A percentile compares a stretch with the other conserved stretches of the same genome.
Evolutionary conservation across 2,329 filamentous ascomycete species (phyloP).

Genomic region (Xylariaceae sp.): DNA sequence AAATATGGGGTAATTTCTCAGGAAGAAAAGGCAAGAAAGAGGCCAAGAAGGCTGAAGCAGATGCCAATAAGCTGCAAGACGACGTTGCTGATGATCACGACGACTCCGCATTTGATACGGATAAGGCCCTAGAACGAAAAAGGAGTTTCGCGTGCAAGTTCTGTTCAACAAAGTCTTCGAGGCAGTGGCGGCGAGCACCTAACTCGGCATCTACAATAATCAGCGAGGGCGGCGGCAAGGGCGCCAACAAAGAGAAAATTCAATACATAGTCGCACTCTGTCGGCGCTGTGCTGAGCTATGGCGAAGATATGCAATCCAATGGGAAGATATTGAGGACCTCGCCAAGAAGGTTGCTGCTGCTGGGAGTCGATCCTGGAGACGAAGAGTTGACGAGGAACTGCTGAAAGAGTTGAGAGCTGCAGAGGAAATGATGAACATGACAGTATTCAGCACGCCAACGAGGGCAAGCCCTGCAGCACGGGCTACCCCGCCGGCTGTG

Average conservation of each 20-base stretch:
- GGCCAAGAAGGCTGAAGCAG: constrained; percentile 73
- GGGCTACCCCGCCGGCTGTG: constrained; percentile 42
- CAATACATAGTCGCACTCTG: constrained; percentile 84
- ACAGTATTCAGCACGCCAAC: constrained; percentile 49
- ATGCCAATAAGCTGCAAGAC: constrained; percentile 79
- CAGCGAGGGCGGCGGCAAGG: constrained; percentile 67
- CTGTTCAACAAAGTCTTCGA: constrained; percentile 78
- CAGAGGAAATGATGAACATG: constrained; percentile 64
- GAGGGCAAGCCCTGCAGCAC: constrained; percentile 35
- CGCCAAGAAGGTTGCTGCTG: constrained; percentile 81
- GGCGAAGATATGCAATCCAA: constrained; percentile 94
- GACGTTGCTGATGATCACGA: constrained; percentile 92
- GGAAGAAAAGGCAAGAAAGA: constrained; percentile 92
- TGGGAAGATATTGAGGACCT: constrained; percentile 95
- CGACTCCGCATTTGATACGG: constrained; percentile 93
- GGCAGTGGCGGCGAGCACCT: constrained; percentile 92
- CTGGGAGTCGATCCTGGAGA: constrained; percentile 84
- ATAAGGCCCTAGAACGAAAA: constrained; percentile 81
- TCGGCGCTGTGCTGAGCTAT: constrained; percentile 87
- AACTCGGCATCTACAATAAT: constrained; percentile 75
- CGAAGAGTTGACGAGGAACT: constrained; percentile 91
- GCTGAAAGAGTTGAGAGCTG: constrained; percentile 72
- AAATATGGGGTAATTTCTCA: constrained; percentile 89
- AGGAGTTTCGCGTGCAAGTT: constrained; percentile 93
- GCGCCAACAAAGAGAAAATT: constrained; percentile 82